phyloP scores from a whole-genome alignment of 2,329 filamentous ascomycete genomes.

The Didymella exigua region DNA sequence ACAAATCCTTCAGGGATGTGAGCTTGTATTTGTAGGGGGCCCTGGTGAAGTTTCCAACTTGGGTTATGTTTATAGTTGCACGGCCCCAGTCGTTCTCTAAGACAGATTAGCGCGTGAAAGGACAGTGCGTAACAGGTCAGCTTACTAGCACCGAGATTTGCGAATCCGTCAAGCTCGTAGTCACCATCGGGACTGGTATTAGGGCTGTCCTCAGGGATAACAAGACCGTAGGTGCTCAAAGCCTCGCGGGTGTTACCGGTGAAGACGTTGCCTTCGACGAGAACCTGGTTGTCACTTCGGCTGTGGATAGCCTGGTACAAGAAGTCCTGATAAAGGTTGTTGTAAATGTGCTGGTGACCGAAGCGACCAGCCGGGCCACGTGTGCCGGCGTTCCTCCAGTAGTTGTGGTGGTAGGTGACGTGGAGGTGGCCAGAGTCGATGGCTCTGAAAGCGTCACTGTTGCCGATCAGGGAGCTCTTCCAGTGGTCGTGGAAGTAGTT shows the following conservation, averaged over 20 bases:
- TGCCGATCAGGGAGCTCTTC: conserved; percentile 66
- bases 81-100: conserved; percentile 54
- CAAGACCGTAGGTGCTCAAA: conserved; percentile 60
- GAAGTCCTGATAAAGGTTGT: conserved; percentile 53
- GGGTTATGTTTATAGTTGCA: conserved; percentile 59
- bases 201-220: conserved; percentile 61
- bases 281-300: conserved; percentile 53
- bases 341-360: conserved; percentile 68
- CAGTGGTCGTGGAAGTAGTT: conserved; percentile 64
- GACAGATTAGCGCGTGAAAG: conserved; percentile 2
- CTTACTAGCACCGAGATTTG: conserved; percentile 60
- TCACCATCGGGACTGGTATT: conserved; percentile 61
- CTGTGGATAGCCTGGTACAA: conserved; percentile 51
- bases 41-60: conserved; percentile 56
- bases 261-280: conserved; percentile 58
- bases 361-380: conserved; percentile 68
- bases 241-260: conserved; percentile 55
- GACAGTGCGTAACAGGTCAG: conserved; percentile 10
- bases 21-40: conserved; percentile 58
- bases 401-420: conserved; percentile 71
- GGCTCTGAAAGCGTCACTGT: conserved; percentile 61
- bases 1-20: conserved; percentile 54
- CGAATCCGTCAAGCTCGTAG: conserved; percentile 60
- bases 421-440: conserved; percentile 67
- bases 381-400: conserved; percentile 68